A percentile compares a stretch with the other conserved stretches of the same genome.
phyloP scores from a whole-genome alignment of 129 eudicot genomes.

The Mikania micrantha region DNA sequence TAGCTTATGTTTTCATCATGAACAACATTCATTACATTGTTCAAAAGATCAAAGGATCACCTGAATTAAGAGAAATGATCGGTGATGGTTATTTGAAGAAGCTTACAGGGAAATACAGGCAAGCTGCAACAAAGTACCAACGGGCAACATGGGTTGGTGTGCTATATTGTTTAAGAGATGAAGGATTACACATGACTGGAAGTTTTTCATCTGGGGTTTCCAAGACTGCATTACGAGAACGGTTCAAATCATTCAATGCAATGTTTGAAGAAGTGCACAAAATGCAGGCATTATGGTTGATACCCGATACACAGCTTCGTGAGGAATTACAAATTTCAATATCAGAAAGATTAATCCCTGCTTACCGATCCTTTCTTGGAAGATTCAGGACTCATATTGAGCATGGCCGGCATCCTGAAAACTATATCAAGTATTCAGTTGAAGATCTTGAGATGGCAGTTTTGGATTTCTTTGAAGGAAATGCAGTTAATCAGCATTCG shows the following conservation, averaged over 20 bases:
- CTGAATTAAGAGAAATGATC: constrained; percentile 60
- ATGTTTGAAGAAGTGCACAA: constrained; percentile 67
- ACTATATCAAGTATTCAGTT: constrained; percentile 69
- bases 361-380: constrained; percentile 67
- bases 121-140: constrained; percentile 53
- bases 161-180: constrained; percentile 59
- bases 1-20: constrained; percentile 64
- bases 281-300: constrained; percentile 61
- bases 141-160: constrained; percentile 66
- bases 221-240: constrained; percentile 49
- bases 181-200: constrained; percentile 58
- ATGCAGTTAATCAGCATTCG: constrained; percentile 46
- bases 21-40: constrained; percentile 73
- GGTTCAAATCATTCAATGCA: constrained; percentile 63
- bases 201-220: constrained; percentile 69
- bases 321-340: constrained; percentile 68
- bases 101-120: constrained; percentile 46
- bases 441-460: constrained; percentile 70
- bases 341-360: constrained; percentile 54
- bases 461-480: constrained; percentile 76
- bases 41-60: constrained; percentile 60
- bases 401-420: constrained; percentile 71
- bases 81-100: constrained; percentile 51
- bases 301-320: constrained; percentile 63
- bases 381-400: constrained; percentile 73